Percentiles rank a stretch among this genome's conserved stretches.
Evolutionary conservation across 2,329 filamentous ascomycete species (phyloP).

Genomic region (Scolecobasidium constrictum): DNA sequence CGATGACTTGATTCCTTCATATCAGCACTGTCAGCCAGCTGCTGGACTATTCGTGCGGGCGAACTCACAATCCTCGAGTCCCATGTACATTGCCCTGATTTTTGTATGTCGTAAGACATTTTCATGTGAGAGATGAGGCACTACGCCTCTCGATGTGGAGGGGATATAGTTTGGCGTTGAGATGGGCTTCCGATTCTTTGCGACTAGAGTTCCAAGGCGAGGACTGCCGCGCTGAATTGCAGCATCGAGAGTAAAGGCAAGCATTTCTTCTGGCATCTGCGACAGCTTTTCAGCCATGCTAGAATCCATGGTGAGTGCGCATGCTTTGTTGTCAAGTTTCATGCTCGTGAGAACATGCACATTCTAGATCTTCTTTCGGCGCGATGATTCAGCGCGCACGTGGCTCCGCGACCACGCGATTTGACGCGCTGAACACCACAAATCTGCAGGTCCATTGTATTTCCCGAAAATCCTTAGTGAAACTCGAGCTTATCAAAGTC

Average conservation of each 20-base stretch:
- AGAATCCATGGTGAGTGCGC: not conserved
- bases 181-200: slow-evolving; percentile 47
- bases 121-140: slow-evolving; percentile 87
- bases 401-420: not conserved
- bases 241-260: slow-evolving; percentile 32
- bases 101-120: slow-evolving; percentile 55
- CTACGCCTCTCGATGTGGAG: slow-evolving; percentile 67
- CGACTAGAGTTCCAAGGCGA: slow-evolving; percentile 54
- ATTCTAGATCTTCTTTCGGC: not conserved
- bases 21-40: slow-evolving; percentile 25
- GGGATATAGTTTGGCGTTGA: slow-evolving; percentile 76
- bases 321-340: not conserved
- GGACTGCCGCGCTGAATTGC: slow-evolving; percentile 32
- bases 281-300: not conserved
- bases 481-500: no score
- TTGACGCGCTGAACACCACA: no score
- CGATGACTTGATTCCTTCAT: slow-evolving; percentile 42
- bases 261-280: slow-evolving; percentile 24
- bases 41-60: not conserved
- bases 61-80: slow-evolving; percentile 80
- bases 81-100: slow-evolving; percentile 64
- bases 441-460: no score
- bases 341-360: not conserved
- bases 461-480: no score
- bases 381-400: not conserved